phyloP scores from a whole-genome alignment of 495 filamentous ascomycete genomes.

The Podospora tetraspora region DNA sequence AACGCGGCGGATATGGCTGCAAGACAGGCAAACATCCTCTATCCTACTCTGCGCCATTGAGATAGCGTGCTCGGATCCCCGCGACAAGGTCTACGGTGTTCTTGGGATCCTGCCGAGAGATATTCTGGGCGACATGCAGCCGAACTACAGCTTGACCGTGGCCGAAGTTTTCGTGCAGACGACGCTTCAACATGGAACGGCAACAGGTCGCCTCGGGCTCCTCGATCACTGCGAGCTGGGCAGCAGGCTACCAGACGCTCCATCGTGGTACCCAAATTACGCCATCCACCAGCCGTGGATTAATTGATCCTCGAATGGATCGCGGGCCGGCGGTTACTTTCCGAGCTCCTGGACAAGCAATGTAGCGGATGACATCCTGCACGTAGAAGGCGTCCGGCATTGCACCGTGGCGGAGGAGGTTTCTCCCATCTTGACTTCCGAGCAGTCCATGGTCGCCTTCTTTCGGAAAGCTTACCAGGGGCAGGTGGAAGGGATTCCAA shows the following conservation, averaged over 20 bases:
- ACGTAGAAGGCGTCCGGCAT: not conserved
- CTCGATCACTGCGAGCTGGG: not conserved
- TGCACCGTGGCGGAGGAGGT: not conserved
- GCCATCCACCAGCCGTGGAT: not conserved
- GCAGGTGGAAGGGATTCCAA: not conserved
- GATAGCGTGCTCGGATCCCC: not conserved
- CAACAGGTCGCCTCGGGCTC: not conserved
- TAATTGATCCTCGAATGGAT: not conserved
- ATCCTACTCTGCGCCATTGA: not conserved
- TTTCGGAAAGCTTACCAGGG: not conserved
- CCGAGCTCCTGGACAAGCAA: not conserved
- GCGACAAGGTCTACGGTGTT: not conserved
- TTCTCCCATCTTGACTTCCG: not conserved
- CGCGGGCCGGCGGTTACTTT: not conserved
- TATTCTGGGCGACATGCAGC: not conserved
- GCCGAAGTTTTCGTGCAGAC: not conserved
- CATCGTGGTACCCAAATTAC: not conserved
- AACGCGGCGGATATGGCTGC: too few species aligned
- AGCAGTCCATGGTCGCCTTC: not conserved
- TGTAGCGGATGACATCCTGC: not conserved
- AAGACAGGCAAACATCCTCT: too few species aligned
- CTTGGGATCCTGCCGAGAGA: not conserved
- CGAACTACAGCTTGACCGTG: not conserved
- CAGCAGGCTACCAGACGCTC: not conserved
- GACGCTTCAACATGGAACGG: not conserved